Evolutionary conservation across 1,139 yeast species (phyloP).

Genomic region (Kazachstania sp.): DNA sequence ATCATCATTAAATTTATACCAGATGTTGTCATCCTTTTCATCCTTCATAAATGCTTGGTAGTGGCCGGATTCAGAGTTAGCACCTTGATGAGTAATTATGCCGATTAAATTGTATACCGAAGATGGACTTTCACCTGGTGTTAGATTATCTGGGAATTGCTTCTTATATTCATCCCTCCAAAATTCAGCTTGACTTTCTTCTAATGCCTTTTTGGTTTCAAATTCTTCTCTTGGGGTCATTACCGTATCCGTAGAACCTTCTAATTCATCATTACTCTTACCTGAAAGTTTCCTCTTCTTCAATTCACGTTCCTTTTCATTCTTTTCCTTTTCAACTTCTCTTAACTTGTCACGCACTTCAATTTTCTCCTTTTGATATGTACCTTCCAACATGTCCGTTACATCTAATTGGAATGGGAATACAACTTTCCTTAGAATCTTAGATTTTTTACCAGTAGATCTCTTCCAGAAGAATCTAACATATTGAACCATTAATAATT

Average conservation of each 20-base stretch:
- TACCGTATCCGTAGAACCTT: conserved; percentile 26
- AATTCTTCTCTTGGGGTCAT: conserved; percentile 29
- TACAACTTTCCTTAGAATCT: conserved; percentile 85
- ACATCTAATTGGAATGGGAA: conserved; percentile 91
- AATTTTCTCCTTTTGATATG: conserved; percentile 55
- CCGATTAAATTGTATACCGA: conserved; percentile 79
- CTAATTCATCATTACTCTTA: conserved; percentile 10
- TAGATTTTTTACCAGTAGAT: conserved; percentile 82
- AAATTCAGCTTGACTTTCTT: conserved; percentile 32
- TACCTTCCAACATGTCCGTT: conserved; percentile 74
- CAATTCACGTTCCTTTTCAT: conserved; percentile 64
- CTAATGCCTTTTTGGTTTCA: conserved; percentile 32
- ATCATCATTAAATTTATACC: conserved; percentile 97
- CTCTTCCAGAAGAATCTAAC: conserved; percentile 95
- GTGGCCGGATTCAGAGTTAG: conserved; percentile 96
- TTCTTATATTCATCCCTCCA: conserved; percentile 34
- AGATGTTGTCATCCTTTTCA: conserved; percentile 59
- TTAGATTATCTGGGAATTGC: conserved; percentile 31
- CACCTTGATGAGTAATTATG: conserved; percentile 87
- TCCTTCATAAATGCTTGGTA: conserved; percentile 84
- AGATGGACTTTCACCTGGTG: conserved; percentile 71
- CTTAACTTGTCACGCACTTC: conserved; percentile 71
- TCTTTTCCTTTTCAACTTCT: conserved; percentile 65
- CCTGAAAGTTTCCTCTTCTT: conserved; percentile 53
- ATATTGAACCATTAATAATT: conserved; percentile 80